Conservation (phyloP, 2,329 filamentous ascomycete species). For the Aspergillus ochraceoroseus region DNA sequence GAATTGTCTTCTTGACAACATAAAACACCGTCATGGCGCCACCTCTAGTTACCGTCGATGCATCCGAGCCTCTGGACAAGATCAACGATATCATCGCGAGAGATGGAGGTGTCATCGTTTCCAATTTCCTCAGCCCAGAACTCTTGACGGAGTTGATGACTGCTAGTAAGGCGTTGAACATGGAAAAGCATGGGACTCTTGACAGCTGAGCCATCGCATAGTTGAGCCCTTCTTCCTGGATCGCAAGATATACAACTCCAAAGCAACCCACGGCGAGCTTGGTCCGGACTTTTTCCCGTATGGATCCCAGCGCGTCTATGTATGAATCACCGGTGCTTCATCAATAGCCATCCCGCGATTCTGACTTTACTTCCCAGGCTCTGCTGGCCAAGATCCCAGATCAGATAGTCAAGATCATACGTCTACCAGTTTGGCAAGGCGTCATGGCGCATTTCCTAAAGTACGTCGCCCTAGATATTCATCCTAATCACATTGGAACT, state of each 20-base stretch:
- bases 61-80: constrained; percentile 4
- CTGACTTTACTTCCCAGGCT: not conserved
- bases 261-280: constrained; percentile 5
- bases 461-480: not conserved
- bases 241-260: constrained; percentile 7
- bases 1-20: not conserved
- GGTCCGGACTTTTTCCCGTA: constrained; percentile 9
- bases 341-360: not conserved
- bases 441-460: constrained; percentile 6
- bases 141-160: constrained; percentile 9
- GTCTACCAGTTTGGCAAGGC: constrained; percentile 6
- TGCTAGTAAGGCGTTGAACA: too few species aligned
- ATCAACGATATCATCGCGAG: constrained; percentile 1
- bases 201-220: not conserved
- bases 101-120: constrained; percentile 9
- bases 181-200: too few species aligned
- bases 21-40: not conserved
- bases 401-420: constrained; percentile 6
- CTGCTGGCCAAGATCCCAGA: constrained; percentile 5
- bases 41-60: constrained; percentile 4
- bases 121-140: constrained; percentile 2
- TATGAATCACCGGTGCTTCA: not conserved
- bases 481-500: too few species aligned
- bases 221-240: constrained; percentile 4
- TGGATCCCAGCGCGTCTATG: constrained; percentile 8